Base-by-base conservation (phyloP, 164 flowering plant genomes). In the Aristolochia californica region DNA sequence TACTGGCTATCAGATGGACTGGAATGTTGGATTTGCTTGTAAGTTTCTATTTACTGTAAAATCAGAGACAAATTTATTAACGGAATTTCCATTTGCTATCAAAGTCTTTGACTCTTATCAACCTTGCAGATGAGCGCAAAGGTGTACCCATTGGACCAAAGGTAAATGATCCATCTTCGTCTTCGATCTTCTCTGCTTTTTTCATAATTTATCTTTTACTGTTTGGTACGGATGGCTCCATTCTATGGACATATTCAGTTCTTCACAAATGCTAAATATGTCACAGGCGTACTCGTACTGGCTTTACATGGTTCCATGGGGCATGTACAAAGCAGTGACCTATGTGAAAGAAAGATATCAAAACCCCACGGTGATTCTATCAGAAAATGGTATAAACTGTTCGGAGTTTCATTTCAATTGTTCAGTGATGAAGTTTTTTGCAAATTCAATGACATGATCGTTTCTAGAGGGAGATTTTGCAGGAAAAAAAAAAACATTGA, bases 91-190 rank as follows among this genome's bases (percentile, higher is more conserved):
- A 30, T 34, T 13, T 28, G 8, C 16, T n/a, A n/a, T n/a, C n/a
- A n/a, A 18, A 5, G 5, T 2, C 5, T 44, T 25, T 50, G 5
- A 22, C 26, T 22, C 3, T 12, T 22, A 22, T 5, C 54, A 50
- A n/a, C 18, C 1, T 40, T 63, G 66, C 71, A 80, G 87, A 64
- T 68, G 54, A 22, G 1, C 74, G 73, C 53, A 54, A 67, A 13
- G 83, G 84, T 30, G 73, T 68, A 12, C 79, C 74, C 3, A 75
- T 82, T 56, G 87, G 87, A 60, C 81, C 70, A 47, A 59, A 51
- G 56, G 83, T 81, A 73, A 66, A 45, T 16, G 27, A 40, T 26
- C 55, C 53, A 5, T 30, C 54, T 47, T 15, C 18, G 11, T 13
- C 12, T 48, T 22, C 25, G 21, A 5, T 14, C 2, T 12, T 43